phyloP scores from a whole-genome alignment of 2,329 filamentous ascomycete species.

The Ophiocordyceps camponoti-saundersi region DNA sequence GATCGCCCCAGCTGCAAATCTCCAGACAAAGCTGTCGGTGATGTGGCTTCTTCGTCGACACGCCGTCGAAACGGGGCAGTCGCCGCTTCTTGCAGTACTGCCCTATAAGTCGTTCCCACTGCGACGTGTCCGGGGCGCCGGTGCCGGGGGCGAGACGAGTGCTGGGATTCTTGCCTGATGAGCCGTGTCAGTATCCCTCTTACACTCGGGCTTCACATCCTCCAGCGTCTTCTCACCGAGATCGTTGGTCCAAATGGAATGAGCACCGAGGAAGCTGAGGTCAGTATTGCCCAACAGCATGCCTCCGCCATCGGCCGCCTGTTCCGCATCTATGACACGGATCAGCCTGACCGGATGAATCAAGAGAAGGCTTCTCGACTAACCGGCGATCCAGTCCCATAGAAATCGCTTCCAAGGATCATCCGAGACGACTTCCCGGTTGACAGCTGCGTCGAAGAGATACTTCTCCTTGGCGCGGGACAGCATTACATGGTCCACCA shows the following conservation, averaged over 20 bases:
- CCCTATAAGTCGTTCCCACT: conserved; percentile 46
- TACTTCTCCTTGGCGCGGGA: conserved; percentile 44
- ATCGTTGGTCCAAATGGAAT: conserved; percentile 54
- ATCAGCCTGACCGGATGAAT: conserved; percentile 6
- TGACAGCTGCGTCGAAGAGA: conserved; percentile 45
- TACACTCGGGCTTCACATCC: not conserved
- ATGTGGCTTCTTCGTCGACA: conserved; percentile 45
- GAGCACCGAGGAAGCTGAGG: conserved; percentile 58
- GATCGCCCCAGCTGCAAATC: conserved; percentile 57
- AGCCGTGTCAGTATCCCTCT: not conserved
- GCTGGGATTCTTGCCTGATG: conserved; percentile 27
- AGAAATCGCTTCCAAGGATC: conserved; percentile 60
- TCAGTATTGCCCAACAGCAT: conserved; percentile 55
- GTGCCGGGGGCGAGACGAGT: conserved; percentile 29
- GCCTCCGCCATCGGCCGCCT: conserved; percentile 46
- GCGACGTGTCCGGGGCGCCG: conserved; percentile 25
- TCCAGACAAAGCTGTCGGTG: conserved; percentile 62
- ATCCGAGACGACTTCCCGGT: conserved; percentile 49
- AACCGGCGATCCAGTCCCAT: conserved; percentile 62
- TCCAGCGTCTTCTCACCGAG: conserved; percentile 29
- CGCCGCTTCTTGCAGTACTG: conserved; percentile 45
- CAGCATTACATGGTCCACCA: conserved; percentile 41
- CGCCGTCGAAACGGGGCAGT: conserved; percentile 45
- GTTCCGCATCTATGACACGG: conserved; percentile 34
- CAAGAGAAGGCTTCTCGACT: not conserved